Conservation (phyloP, 345 rosid genomes). For the Isatis tinctoria region DNA sequence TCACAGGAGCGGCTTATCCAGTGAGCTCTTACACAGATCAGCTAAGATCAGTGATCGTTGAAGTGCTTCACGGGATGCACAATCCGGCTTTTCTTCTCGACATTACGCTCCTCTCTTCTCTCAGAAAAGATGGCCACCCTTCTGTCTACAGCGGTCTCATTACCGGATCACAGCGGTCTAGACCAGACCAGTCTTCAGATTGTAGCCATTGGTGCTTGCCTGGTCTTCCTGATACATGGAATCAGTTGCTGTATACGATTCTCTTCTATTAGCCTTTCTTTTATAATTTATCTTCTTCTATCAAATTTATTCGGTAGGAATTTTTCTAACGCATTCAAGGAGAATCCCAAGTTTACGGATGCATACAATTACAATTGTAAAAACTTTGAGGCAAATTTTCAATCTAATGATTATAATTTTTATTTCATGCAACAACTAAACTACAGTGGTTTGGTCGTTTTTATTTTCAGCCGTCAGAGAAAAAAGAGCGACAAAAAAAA, state of each 20-base stretch:
- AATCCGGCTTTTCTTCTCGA: constrained; percentile 63
- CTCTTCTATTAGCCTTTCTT: constrained; percentile 45
- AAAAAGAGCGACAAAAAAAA: background rate
- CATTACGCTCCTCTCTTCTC: constrained; percentile 83
- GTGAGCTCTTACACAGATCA: constrained; percentile 66
- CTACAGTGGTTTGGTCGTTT: too few relatives aligned
- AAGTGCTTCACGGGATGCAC: constrained; percentile 59
- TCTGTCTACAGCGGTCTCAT: constrained; percentile 85
- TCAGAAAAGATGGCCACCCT: constrained; percentile 90
- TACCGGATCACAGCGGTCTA: constrained; percentile 58
- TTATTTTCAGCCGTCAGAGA: background rate
- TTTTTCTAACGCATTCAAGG: constrained; percentile 16
- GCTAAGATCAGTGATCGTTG: constrained; percentile 60
- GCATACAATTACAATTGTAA: constrained; percentile 23
- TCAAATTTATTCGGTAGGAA: constrained; percentile 7
- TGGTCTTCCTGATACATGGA: constrained; percentile 97
- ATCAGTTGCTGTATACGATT: constrained; percentile 61
- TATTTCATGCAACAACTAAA: background rate
- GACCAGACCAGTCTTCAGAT: constrained; percentile 72
- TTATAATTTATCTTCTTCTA: background rate
- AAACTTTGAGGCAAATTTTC: constrained; percentile 27
- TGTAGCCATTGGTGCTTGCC: constrained; percentile 99
- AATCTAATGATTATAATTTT: background rate
- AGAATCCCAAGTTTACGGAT: constrained; percentile 11
- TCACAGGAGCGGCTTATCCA: constrained; percentile 47